phyloP scores from a whole-genome alignment of 2,329 filamentous ascomycete genomes.

The Chlorencoelia australis region DNA sequence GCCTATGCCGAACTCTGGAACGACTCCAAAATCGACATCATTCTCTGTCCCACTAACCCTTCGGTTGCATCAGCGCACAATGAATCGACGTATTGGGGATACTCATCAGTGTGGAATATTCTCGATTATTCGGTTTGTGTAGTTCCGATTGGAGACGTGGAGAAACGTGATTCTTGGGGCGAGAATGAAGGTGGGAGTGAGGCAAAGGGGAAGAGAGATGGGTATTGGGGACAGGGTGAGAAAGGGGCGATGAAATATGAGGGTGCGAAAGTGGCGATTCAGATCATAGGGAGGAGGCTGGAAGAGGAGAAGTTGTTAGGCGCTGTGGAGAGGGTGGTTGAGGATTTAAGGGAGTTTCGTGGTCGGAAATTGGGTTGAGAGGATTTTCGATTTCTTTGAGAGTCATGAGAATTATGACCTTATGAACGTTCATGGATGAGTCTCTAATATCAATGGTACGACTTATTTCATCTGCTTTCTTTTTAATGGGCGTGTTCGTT shows the following conservation, averaged over 20 bases:
- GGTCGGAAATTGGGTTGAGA: no score
- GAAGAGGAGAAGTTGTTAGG: slow-evolving; percentile 44
- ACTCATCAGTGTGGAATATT: slow-evolving; percentile 8
- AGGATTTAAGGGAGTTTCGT: no score
- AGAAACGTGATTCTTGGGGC: neutral
- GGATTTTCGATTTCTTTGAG: no score
- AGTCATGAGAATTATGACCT: no score
- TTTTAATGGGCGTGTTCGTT: no score
- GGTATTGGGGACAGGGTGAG: neutral
- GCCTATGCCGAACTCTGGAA: slow-evolving; percentile 14
- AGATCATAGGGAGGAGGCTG: slow-evolving; percentile 40
- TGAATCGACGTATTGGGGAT: slow-evolving; percentile 12
- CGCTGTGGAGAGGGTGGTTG: slow-evolving; percentile 25
- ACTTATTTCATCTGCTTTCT: no score
- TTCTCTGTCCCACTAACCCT: slow-evolving; percentile 7
- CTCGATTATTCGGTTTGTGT: slow-evolving; percentile 8
- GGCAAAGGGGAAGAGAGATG: neutral
- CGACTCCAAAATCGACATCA: slow-evolving; percentile 9
- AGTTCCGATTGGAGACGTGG: slow-evolving; percentile 5
- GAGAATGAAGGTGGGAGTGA: neutral
- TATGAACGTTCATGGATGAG: no score
- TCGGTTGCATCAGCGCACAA: slow-evolving; percentile 4
- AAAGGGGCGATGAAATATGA: slow-evolving; percentile 22
- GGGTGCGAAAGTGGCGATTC: slow-evolving; percentile 40
- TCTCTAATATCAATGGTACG: no score